Base-by-base conservation (phyloP, 139 green algal species). In the Chlorella sp. region DNA sequence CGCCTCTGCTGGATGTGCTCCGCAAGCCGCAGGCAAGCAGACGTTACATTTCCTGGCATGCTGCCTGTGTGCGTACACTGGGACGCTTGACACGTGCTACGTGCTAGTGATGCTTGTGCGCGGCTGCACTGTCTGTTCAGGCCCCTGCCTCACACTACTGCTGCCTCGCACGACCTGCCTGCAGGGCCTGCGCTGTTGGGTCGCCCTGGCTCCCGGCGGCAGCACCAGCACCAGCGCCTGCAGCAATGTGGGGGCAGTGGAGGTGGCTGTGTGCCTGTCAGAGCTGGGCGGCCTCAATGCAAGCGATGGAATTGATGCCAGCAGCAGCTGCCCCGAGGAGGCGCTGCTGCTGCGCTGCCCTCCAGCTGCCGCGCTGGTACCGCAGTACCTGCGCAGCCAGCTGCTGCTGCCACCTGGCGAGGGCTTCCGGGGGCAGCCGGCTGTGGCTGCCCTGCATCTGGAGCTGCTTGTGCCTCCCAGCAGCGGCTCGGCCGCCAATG, bases 291-390 rank as follows among this genome's bases (percentile, higher is more conserved):
- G 84, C 11, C 5, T 81, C n/a, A n/a, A n/a, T n/a, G n/a, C n/a
- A n/a, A n/a, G n/a, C n/a, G n/a, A n/a, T n/a, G n/a, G n/a, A n/a
- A n/a, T n/a, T n/a, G n/a, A n/a, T n/a, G n/a, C n/a, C 30, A 69
- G 42, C 11, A 21, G 2, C 32, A 30, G 1, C 37, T 36, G 28
- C 32, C 26, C 15, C 2, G 28, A 81, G 15, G 39, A 81, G 84
- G 66, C 84, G 30, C 84, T 66, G 84, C 84, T 88, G 66, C 68
- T 88, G 84, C 64, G n/a, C 34, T 79, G 84, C 84, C 18, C 84
- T 4, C 34, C 37, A 30, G 84, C 84, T 30, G 64, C 84, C 1
- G 64, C 84, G 3, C 68, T 88, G 28, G 57, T 88, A 30, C 84
- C 68, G 16, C 30, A 39, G 14, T 18, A 68, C 16, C 68, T 81